These are phyloP conservation scores for Nakazawaea anatomiae DNA, from an alignment of 805 yeast species.

Conservation along the genomic window DNA sequence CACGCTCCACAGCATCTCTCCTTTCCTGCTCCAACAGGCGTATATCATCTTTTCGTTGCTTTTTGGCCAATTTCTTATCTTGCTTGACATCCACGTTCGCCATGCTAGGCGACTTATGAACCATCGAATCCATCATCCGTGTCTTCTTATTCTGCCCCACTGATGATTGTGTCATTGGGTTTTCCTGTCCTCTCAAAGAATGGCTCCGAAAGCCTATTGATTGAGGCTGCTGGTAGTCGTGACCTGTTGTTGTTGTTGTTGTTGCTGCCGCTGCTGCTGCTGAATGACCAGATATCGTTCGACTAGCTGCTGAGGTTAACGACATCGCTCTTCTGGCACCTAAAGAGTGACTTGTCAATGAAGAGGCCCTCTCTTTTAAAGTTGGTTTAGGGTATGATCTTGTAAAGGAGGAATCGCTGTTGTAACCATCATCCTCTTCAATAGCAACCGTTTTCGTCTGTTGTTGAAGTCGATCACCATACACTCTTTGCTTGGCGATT, in stretches of 20 bases:
- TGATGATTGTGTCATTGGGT: slow-evolving; percentile 9
- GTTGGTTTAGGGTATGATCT: background rate
- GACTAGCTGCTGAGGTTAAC: slow-evolving; percentile 2
- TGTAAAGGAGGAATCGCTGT: slow-evolving; percentile 8
- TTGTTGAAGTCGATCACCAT: slow-evolving; percentile 29
- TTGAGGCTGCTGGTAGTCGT: background rate
- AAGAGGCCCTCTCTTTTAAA: background rate
- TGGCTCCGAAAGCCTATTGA: slow-evolving; percentile 24
- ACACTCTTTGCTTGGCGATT: slow-evolving; percentile 51
- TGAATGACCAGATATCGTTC: slow-evolving; percentile 8
- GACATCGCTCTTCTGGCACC: slow-evolving; percentile 11
- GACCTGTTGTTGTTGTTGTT: no score
- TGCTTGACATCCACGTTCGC: slow-evolving; percentile 11
- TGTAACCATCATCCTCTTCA: slow-evolving; percentile 7
- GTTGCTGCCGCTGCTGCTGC: background rate
- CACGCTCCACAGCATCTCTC: slow-evolving; percentile 16
- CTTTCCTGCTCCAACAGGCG: slow-evolving; percentile 20
- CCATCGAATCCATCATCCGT: slow-evolving; percentile 10
- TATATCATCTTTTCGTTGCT: slow-evolving; percentile 18
- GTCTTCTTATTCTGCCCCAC: slow-evolving; percentile 11
- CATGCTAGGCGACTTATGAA: background rate
- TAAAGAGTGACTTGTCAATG: background rate
- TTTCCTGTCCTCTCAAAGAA: slow-evolving; percentile 20
- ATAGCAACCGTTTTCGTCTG: background rate
- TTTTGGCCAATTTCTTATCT: slow-evolving; percentile 16